phyloP scores from a whole-genome alignment of 2,329 filamentous ascomycete genomes.

The Decorospora gaudefroyi region DNA sequence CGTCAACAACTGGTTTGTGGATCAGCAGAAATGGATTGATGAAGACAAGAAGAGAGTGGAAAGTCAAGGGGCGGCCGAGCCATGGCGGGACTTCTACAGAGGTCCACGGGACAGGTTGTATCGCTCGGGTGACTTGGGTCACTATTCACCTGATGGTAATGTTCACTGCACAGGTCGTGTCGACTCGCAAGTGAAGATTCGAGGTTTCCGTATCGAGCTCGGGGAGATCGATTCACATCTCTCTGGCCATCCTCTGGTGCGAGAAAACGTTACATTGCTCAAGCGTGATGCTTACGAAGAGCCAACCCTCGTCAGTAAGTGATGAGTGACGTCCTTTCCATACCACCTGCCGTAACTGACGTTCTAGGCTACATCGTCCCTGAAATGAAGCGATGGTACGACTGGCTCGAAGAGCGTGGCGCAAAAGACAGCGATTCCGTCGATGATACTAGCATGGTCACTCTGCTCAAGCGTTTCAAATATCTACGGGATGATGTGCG shows the following conservation, averaged over 20 bases:
- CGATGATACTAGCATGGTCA: conserved; percentile 58
- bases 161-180: conserved; percentile 79
- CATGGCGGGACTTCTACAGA: conserved; percentile 78
- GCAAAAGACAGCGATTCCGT: conserved; percentile 45
- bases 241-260: conserved; percentile 71
- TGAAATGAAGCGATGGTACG: conserved; percentile 72
- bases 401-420: conserved; percentile 62
- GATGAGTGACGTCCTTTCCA: neutral
- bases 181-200: conserved; percentile 92
- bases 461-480: conserved; percentile 64
- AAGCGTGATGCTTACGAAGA: conserved; percentile 84
- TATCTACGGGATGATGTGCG: conserved; percentile 63
- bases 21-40: conserved; percentile 70
- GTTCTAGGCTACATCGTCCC: conserved; percentile 73
- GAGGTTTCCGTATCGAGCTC: conserved; percentile 93
- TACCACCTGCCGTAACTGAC: conserved; percentile 4
- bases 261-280: conserved; percentile 85
- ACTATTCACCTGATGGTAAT: conserved; percentile 70
- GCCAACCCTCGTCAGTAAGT: conserved; percentile 73
- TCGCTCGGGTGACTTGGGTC: conserved; percentile 82
- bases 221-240: conserved; percentile 89
- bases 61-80: conserved; percentile 60
- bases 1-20: conserved; percentile 82
- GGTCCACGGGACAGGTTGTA: conserved; percentile 87
- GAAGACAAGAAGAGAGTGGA: conserved; percentile 61